Evolutionary conservation across 257 asterid species (phyloP).

Genomic region (Primulina huaijiensis): DNA sequence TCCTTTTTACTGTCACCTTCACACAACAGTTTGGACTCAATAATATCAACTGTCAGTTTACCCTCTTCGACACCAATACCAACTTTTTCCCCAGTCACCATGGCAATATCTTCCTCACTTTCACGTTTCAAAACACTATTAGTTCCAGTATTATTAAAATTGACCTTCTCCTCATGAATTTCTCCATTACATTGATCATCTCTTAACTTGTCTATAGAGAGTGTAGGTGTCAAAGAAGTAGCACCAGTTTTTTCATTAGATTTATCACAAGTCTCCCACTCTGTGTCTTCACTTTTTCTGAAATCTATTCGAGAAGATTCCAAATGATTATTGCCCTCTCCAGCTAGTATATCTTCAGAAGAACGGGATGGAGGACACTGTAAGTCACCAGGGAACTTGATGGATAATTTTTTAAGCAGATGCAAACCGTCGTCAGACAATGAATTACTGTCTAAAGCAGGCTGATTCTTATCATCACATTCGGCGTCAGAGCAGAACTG

Average conservation of each 20-base stretch:
- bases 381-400: conserved; percentile 29
- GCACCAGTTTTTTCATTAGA: conserved; percentile 31
- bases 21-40: conserved; percentile 19
- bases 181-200: conserved; percentile 30
- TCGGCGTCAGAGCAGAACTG: conserved; percentile 31
- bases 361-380: conserved; percentile 25
- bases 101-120: conserved; percentile 23
- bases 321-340: conserved; percentile 25
- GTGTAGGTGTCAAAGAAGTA: conserved; percentile 23
- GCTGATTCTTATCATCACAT: conserved; percentile 34
- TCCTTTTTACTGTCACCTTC: conserved; percentile 24
- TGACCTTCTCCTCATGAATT: conserved; percentile 29
- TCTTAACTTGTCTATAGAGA: conserved; percentile 27
- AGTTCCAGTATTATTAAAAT: conserved; percentile 18
- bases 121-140: conserved; percentile 28
- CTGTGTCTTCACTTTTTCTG: conserved; percentile 27
- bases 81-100: conserved; percentile 24
- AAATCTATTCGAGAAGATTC: conserved; percentile 27
- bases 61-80: conserved; percentile 23
- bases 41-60: conserved; percentile 31
- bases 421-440: conserved; percentile 32
- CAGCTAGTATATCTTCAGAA: conserved; percentile 32
- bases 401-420: conserved; percentile 28
- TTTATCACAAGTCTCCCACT: conserved; percentile 33
- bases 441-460: conserved; percentile 30